These are phyloP conservation scores for Globisporangium polare DNA, from an alignment of 352 stramenopile genomes.

Conservation along the genomic window DNA sequence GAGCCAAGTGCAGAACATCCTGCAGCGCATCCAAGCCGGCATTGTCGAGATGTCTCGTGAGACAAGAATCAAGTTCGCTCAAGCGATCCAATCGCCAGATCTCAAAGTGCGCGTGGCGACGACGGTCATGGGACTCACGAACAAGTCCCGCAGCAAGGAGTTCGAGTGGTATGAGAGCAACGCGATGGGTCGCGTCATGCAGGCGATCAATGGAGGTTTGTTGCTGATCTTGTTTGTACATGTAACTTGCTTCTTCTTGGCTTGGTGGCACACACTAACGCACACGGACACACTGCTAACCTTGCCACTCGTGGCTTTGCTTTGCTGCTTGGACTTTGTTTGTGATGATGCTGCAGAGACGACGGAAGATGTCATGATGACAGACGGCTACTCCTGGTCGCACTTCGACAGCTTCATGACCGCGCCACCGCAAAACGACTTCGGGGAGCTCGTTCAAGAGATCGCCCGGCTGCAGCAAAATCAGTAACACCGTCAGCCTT, in stretches of 20 bases:
- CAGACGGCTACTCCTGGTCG: constrained; percentile 79
- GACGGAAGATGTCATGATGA: constrained; percentile 39
- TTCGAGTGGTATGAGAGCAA: constrained; percentile 82
- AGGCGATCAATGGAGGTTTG: constrained; percentile 52
- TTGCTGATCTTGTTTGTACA: constrained; percentile 4
- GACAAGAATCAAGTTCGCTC: constrained; percentile 57
- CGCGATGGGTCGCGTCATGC: constrained; percentile 50
- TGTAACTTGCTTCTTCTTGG: background rate
- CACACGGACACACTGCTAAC: background rate
- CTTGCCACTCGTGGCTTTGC: background rate
- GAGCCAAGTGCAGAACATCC: constrained; percentile 65
- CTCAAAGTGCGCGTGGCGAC: constrained; percentile 59
- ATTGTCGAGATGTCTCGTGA: constrained; percentile 45
- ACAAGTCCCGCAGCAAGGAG: constrained; percentile 73
- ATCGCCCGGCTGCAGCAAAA: constrained; percentile 52
- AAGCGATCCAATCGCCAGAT: constrained; percentile 52
- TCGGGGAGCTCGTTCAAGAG: constrained; percentile 59
- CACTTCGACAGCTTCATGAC: constrained; percentile 70
- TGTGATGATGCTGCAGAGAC: constrained; percentile 17
- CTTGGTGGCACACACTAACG: background rate
- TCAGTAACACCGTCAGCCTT: constrained; percentile 16
- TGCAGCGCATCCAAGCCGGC: constrained; percentile 63
- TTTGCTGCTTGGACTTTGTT: background rate
- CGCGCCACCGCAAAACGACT: constrained; percentile 32
- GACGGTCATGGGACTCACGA: constrained; percentile 68